phyloP scores from a whole-genome alignment of 371 early-diverging fungal genomes.

The Blyttiomyces sp. region DNA sequence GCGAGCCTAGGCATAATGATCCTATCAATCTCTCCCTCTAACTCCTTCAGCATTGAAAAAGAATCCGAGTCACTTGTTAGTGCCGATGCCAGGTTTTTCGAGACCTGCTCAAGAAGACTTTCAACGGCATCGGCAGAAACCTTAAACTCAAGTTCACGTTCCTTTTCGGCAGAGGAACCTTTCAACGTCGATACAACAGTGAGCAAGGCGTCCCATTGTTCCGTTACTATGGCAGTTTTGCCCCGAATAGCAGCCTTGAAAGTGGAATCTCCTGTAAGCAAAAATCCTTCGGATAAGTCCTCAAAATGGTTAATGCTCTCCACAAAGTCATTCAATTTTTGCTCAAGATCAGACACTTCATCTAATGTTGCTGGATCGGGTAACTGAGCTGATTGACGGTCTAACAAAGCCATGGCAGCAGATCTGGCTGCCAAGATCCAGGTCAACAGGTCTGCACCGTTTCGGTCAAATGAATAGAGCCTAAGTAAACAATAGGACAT shows the following conservation, averaged over 20 bases:
- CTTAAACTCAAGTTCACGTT: neutral
- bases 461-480: neutral
- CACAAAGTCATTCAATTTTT: too few relatives aligned
- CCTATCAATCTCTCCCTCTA: slow-evolving; percentile 4
- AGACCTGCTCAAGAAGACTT: neutral
- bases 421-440: neutral
- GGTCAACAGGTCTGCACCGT: neutral
- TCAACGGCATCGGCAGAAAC: neutral
- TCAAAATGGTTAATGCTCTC: too few relatives aligned
- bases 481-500: too few relatives aligned
- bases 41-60: neutral
- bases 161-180: neutral
- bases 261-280: too few relatives aligned
- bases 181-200: neutral
- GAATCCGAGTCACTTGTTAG: neutral
- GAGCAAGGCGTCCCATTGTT: neutral
- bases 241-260: too few relatives aligned
- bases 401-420: neutral
- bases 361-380: too few relatives aligned
- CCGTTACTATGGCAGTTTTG: neutral
- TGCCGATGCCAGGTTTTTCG: neutral
- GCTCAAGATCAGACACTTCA: too few relatives aligned
- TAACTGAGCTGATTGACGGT: too few relatives aligned
- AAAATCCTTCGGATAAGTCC: too few relatives aligned
- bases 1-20: neutral